Conservation (phyloP, 1,284 basidiomycete genomes). For the Leccinum colubrinum region DNA sequence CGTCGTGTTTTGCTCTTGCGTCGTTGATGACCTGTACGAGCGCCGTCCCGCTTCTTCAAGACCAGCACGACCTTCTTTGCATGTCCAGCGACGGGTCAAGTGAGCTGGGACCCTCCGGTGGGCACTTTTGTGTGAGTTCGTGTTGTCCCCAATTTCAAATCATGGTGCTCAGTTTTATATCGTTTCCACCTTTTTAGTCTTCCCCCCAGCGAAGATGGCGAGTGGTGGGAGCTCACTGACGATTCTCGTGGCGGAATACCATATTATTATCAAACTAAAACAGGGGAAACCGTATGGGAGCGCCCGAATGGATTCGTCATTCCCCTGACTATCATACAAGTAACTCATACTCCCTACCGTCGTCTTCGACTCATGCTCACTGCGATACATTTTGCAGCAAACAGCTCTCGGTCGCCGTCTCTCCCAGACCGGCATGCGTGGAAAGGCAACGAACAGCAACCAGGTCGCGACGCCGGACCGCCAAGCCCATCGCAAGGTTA, state of each 20-base stretch:
- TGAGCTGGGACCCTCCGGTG: slow-evolving; percentile 90
- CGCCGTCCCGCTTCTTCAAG: slow-evolving; percentile 36
- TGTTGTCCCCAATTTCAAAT: slow-evolving; percentile 15
- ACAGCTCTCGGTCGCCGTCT: slow-evolving; percentile 72
- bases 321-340: slow-evolving; percentile 85
- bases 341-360: slow-evolving; percentile 23
- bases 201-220: slow-evolving; percentile 81
- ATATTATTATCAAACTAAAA: slow-evolving; percentile 92
- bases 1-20: slow-evolving; percentile 21
- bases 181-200: slow-evolving; percentile 46
- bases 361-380: slow-evolving; percentile 11
- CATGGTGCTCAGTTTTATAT: slow-evolving; percentile 4
- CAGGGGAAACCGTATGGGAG: slow-evolving; percentile 87
- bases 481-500: slow-evolving; percentile 36
- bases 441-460: slow-evolving; percentile 6
- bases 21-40: slow-evolving; percentile 12
- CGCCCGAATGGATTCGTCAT: slow-evolving; percentile 86
- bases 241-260: slow-evolving; percentile 74
- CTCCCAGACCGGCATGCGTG: slow-evolving; percentile 39
- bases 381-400: slow-evolving; percentile 45
- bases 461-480: slow-evolving; percentile 19
- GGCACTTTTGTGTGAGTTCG: slow-evolving; percentile 80
- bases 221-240: slow-evolving; percentile 95
- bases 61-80: slow-evolving; percentile 86
- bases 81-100: slow-evolving; percentile 88